Base-by-base conservation (phyloP, 2,329 filamentous ascomycete species). In the Pseudophaeomoniella oleicola region DNA sequence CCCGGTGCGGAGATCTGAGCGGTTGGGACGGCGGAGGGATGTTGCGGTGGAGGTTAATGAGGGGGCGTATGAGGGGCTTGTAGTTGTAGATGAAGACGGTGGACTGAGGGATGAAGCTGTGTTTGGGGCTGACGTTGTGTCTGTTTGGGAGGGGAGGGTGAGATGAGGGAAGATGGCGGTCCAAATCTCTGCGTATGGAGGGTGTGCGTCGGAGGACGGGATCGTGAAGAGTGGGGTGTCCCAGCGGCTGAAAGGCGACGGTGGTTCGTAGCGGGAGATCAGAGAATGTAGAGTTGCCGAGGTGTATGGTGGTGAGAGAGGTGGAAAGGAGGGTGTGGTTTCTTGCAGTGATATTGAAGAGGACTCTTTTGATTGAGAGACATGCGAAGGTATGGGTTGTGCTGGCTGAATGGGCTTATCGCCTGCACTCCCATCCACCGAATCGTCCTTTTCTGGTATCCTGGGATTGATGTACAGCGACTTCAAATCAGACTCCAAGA, bases 251-350 rank as follows among this genome's bases (percentile, higher is more conserved):
- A 76, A 72, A 27, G 70, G 72, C 48, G 72, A 75, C n/a, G 74
- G 74, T 55, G 78, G 75, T 56, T 79, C 75, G 50, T 77, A 78
- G 40, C 75, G 64, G 55, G 75, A 78, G 45, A 76, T 66, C 31
- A 79, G 66, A 47, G 78, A 78, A 43, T 73, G 64, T 45, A 78
- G 72, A 37, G 75, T 65, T 12, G 71, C 67, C 4, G 67, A 51
- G 0, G 63, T 62, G 46, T 78, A 77, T 2, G 46, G 49, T 45
- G 15, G 54, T 46, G 34, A 50, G 41, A 38, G 51, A 46, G 19
- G 54, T 47, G 36, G 58, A 45, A 19, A 57, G 46, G 6, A 36
- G 42, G 31, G 6, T 35, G 17, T 9, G 10, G 14, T 15, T 32
- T 32, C 9, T 14, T 13, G 33, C 9, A 33, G 32, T 4, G 36